These are phyloP conservation scores for Stereum hirsutum DNA, from an alignment of 1,284 basidiomycete genomes.

Conservation along the genomic window DNA sequence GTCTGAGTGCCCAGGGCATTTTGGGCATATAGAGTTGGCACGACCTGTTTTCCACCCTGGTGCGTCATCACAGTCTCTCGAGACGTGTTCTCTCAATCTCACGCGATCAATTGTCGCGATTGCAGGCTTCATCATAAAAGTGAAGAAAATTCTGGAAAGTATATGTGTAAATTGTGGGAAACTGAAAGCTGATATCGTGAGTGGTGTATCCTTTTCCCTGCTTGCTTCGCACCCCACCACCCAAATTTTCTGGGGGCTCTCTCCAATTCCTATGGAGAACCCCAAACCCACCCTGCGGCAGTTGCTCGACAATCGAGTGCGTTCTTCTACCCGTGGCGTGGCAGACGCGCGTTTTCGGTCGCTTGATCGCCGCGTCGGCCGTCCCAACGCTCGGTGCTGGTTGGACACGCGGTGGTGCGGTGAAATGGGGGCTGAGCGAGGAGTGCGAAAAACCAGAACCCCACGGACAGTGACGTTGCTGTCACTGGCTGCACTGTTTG, in stretches of 20 bases:
- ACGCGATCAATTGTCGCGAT: neutral
- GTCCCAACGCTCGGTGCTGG: constrained; percentile 58
- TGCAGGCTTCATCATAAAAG: constrained; percentile 93
- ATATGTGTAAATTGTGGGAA: constrained; percentile 99
- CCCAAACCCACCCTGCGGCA: constrained; percentile 77
- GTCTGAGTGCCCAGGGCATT: constrained; percentile 97
- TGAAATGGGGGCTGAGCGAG: constrained; percentile 94
- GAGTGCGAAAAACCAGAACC: constrained; percentile 65
- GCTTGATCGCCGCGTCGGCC: constrained; percentile 80
- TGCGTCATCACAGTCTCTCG: constrained; percentile 27
- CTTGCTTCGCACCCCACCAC: constrained; percentile 87
- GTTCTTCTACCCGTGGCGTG: constrained; percentile 65
- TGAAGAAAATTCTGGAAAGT: constrained; percentile 99
- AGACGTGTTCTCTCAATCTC: neutral
- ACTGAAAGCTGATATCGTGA: constrained; percentile 93
- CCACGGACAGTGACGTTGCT: constrained; percentile 24
- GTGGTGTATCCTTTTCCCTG: constrained; percentile 65
- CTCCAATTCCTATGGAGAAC: constrained; percentile 77
- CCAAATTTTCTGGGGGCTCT: constrained; percentile 93
- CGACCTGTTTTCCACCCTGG: constrained; percentile 96
- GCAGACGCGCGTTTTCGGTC: constrained; percentile 76
- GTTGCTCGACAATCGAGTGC: constrained; percentile 68
- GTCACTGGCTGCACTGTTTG: constrained; percentile 20
- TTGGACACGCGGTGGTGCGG: constrained; percentile 77
- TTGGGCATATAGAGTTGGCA: constrained; percentile 97